A percentile compares a stretch with the other conserved stretches of the same genome.
phyloP scores from a whole-genome alignment of 2,329 filamentous ascomycete genomes.

The Fusarium tupiense region DNA sequence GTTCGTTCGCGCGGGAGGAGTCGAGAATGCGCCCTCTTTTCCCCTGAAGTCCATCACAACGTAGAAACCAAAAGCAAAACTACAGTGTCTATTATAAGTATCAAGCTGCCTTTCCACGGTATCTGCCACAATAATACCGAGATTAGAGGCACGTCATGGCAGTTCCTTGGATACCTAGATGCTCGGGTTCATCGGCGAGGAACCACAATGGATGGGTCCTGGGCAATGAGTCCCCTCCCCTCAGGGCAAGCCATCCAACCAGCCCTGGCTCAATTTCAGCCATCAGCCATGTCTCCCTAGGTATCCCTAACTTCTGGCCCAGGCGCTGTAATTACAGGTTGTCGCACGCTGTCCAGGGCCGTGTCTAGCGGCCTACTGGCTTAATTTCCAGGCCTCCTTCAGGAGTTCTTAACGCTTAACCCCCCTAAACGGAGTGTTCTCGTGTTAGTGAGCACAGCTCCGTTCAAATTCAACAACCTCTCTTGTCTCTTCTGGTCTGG shows the following conservation, averaged over 20 bases:
- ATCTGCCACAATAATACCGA: conserved; percentile 9
- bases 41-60: conserved; percentile 23
- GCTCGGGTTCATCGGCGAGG: conserved; percentile 26
- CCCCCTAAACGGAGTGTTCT: conserved; percentile 21
- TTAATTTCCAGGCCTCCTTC: conserved; percentile 12
- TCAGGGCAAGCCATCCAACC: conserved; percentile 35
- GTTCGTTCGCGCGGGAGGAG: conserved; percentile 24
- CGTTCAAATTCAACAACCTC: conserved; percentile 54
- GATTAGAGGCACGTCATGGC: conserved; percentile 16
- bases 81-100: background rate
- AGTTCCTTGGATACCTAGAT: conserved; percentile 15
- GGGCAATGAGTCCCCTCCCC: conserved; percentile 22
- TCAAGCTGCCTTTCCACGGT: background rate
- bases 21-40: conserved; percentile 33
- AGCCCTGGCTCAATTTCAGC: conserved; percentile 36
- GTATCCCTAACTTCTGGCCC: background rate
- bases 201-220: conserved; percentile 31
- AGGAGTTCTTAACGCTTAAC: conserved; percentile 17
- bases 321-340: conserved; percentile 22
- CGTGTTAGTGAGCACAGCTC: conserved; percentile 43
- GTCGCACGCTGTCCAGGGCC: background rate
- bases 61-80: background rate
- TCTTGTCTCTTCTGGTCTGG: conserved; percentile 39
- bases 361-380: conserved; percentile 2
- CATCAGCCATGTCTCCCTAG: conserved; percentile 2